Conservation (phyloP, 208 protist species). For the Naegleria lovaniensis region DNA sequence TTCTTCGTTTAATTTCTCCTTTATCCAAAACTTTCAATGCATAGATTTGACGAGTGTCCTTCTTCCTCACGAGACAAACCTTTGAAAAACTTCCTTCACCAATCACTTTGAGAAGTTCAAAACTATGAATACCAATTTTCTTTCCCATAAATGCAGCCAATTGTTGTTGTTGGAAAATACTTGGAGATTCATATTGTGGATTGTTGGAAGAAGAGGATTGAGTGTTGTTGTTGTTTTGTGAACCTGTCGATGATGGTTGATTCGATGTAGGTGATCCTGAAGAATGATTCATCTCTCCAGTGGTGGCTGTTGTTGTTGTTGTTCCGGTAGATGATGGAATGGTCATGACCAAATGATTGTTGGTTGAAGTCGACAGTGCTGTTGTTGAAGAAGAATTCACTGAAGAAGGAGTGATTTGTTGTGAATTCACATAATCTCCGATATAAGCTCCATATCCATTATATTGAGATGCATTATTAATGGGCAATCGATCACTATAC, state of each 20-base stretch:
- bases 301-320: too few relatives aligned
- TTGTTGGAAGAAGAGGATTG: background rate
- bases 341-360: background rate
- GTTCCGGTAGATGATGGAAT: too few relatives aligned
- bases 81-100: slow-evolving; percentile 84
- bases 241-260: background rate
- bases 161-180: background rate
- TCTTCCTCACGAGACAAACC: slow-evolving; percentile 74
- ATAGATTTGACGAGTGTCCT: slow-evolving; percentile 43
- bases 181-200: background rate
- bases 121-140: slow-evolving; percentile 54
- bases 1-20: slow-evolving; percentile 1
- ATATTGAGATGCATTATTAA: background rate
- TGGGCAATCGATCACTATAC: background rate
- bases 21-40: slow-evolving; percentile 53
- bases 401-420: background rate
- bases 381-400: background rate
- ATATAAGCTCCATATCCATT: background rate
- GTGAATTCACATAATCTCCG: background rate
- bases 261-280: background rate
- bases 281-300: too few relatives aligned
- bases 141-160: background rate
- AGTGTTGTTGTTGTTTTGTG: background rate
- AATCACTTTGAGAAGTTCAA: slow-evolving; percentile 74
- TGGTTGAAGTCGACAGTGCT: background rate